A percentile compares a stretch with the other conserved stretches of the same genome.
These are phyloP conservation scores for Cryptosporidium baileyi DNA, from an alignment of 169 alveolate species.

Conservation along the genomic window DNA sequence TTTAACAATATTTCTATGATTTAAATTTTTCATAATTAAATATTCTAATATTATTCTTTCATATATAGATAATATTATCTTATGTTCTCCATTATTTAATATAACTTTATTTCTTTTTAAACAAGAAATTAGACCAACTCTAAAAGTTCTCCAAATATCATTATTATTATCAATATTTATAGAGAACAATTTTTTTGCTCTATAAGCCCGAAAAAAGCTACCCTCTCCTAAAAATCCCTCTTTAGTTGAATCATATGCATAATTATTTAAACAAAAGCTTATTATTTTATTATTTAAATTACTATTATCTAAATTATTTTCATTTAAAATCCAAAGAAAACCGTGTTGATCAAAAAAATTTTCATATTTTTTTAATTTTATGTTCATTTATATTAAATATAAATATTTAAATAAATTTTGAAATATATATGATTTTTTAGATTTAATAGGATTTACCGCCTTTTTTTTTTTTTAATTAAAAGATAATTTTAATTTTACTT, in stretches of 20 bases:
- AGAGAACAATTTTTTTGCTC: conserved; percentile 11
- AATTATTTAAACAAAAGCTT: conserved; percentile 15
- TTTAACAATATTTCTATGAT: conserved; percentile 15
- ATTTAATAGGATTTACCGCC: too few species aligned
- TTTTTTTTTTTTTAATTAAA: too few species aligned
- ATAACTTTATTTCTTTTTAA: conserved; percentile 18
- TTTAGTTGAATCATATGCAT: conserved; percentile 37
- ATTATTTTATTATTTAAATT: neutral
- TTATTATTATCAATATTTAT: neutral
- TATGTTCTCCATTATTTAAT: neutral
- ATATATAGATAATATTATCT: conserved; percentile 15
- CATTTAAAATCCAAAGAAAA: conserved; percentile 2
- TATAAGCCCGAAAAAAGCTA: conserved; percentile 64
- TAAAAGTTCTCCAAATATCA: neutral
- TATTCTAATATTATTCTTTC: conserved; percentile 25
- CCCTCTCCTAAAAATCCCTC: conserved; percentile 69
- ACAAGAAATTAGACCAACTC: conserved; percentile 55
- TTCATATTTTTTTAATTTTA: too few species aligned
- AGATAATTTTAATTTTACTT: too few species aligned
- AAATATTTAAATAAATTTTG: too few species aligned
- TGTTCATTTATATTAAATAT: neutral
- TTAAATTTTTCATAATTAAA: conserved; percentile 13
- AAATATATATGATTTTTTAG: too few species aligned
- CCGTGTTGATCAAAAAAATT: too few species aligned
- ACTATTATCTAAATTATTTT: neutral